These are phyloP conservation scores for Clitopilus passeckerianus DNA, from an alignment of 768 basidiomycete species.

Conservation along the genomic window DNA sequence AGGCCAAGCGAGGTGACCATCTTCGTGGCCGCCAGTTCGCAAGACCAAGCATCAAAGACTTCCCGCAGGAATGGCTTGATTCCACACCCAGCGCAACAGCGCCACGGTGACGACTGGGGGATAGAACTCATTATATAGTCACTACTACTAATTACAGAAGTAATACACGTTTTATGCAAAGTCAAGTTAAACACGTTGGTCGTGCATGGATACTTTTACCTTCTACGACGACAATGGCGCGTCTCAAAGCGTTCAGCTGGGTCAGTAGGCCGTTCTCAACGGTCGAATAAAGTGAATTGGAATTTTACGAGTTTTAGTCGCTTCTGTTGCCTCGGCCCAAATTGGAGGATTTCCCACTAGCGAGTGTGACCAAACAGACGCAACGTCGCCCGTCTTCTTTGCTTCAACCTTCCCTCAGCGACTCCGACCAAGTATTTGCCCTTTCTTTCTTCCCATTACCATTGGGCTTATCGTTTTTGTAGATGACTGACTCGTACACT, in stretches of 20 bases:
- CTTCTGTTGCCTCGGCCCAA: slow-evolving; percentile 49
- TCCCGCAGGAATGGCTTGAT: slow-evolving; percentile 84
- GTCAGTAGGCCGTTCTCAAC: slow-evolving; percentile 17
- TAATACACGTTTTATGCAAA: slow-evolving; percentile 7
- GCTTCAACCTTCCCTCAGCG: slow-evolving; percentile 48
- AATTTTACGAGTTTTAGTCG: slow-evolving; percentile 16
- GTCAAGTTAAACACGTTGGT: slow-evolving; percentile 6
- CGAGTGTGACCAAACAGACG: slow-evolving; percentile 38
- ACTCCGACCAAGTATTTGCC: slow-evolving; percentile 45
- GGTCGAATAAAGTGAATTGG: slow-evolving; percentile 5
- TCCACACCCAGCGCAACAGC: neutral
- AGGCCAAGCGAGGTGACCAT: slow-evolving; percentile 72
- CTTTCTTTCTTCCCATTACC: slow-evolving; percentile 22
- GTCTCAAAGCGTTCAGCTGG: slow-evolving; percentile 20
- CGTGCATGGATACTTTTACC: neutral
- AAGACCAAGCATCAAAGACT: slow-evolving; percentile 70
- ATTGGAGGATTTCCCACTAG: slow-evolving; percentile 23
- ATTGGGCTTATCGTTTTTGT: slow-evolving; percentile 20
- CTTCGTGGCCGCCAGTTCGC: slow-evolving; percentile 44
- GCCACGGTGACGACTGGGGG: neutral
- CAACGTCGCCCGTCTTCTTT: slow-evolving; percentile 46
- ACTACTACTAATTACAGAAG: neutral
- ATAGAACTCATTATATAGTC: neutral
- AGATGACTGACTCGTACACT: slow-evolving; percentile 76
- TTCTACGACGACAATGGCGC: slow-evolving; percentile 7